Base-by-base conservation (phyloP, 2,329 filamentous ascomycete species). In the Fusarium chaquense region DNA sequence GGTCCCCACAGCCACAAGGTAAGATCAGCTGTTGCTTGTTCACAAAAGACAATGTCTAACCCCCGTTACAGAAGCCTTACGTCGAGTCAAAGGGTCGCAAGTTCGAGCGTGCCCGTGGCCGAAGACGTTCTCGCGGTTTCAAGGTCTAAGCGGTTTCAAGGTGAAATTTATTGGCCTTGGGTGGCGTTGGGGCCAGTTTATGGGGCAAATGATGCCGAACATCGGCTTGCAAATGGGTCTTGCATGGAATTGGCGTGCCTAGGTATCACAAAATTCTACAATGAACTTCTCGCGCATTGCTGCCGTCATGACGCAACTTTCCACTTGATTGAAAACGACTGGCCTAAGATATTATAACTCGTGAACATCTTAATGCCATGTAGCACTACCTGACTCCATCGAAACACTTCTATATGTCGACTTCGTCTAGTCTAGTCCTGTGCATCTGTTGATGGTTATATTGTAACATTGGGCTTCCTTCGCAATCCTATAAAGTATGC, bases 71-170 rank as follows among this genome's bases (percentile, higher is more conserved):
- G 95, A 98, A 98, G 90, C 95, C 95, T 77, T 93, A 97, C 78
- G 89, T 99, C 80, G 89, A 93, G 85, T 97, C 93, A 89, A 99
- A 99, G 93, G 97, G 97, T 81, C 92, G 96, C 86, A 99, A 99
- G 90, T 99, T 99, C 89, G 97, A 99, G 91, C 90, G 90, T 81
- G 96, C 94, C 81, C 94, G 96, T 96, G 97, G 96, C 85, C 94
- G 96, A 86, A 97, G 96, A 91, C 89, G 94, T 83, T 98, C 94
- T 80, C 90, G 93, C 81, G 96, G 97, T 90, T 99, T 99, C 94
- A 99, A 99, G 94, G 96, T 99, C 83, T 99, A 97, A 93, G 83
- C 83, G 74, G 72, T 66, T 71, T 60, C 65, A 32, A 62, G 70
- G 61, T 58, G 66, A 71, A 72, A 72, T 71, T 59, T 51, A 70